Evolutionary conservation across 345 rosid species (phyloP), one percentile per base, ranked within the genome.

Genomic region (Crucihimalaya himalaica): DNA sequence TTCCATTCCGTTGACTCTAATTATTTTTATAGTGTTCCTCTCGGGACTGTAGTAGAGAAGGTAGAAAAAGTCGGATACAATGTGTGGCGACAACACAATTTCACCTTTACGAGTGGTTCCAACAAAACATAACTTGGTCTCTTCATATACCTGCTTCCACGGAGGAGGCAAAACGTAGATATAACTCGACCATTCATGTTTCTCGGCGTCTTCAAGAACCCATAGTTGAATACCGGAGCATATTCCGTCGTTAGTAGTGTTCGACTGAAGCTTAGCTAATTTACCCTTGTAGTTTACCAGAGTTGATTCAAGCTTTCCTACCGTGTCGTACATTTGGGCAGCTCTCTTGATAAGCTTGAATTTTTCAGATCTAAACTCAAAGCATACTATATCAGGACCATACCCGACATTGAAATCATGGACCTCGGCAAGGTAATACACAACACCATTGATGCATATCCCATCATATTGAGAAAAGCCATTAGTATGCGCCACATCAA

Each of bases 381-480:
- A 70, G 28, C 39, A 46, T 32, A 27, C 25, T 5, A 69, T 31
- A 40, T 28, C 72, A 28, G 21, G 52, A 51, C n/a, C n/a, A n/a
- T 0, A 2, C 12, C 4, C 18, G 3, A 2, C 27, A 39, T 2
- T 4, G 8, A 1, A 19, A n/a, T 6, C 19, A 7, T n/a, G 4
- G 4, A 43, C 47, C 18, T 15, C 8, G 19, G 70, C 70, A 32
- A 54, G 6, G 55, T 69, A 69, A 45, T 69, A 69, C 7, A 45
- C 18, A 56, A 45, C 73, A 42, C 65, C 73, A n/a, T 45, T 57
- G 54, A 69, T 69, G 65, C 73, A 56, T 69, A 69, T 31, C 32
- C 45, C 54, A 56, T 69, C 45, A 56, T 19, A 16, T n/a, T 0
- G 50, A 15, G 1, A 31, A 47, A 1, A 6, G 21, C 69, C 53